Conservation (phyloP, 768 basidiomycete species). For the Rhodotorula babjevae region DNA sequence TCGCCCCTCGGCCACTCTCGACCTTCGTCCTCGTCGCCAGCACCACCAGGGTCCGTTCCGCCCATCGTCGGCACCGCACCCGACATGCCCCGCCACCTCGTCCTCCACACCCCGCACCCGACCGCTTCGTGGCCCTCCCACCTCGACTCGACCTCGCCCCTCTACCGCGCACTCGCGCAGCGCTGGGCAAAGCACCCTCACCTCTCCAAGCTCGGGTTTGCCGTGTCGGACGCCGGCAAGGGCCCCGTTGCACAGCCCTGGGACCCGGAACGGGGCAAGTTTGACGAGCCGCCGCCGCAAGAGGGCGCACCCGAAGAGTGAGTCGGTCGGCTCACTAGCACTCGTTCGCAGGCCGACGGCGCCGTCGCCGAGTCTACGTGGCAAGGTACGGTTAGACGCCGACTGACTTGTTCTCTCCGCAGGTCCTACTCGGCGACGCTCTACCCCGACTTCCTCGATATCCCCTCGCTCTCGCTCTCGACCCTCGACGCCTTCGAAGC, state of each 20-base stretch:
- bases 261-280: constrained; percentile 15
- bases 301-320: constrained; percentile 6
- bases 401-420: neutral
- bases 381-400: too few species aligned
- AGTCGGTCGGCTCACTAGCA: too few species aligned
- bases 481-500: constrained; percentile 23
- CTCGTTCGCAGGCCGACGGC: neutral
- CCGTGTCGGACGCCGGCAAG: constrained; percentile 8
- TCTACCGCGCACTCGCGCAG: constrained; percentile 26
- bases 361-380: too few species aligned
- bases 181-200: constrained; percentile 4
- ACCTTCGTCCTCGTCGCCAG: neutral
- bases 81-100: constrained; percentile 23
- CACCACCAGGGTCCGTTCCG: neutral
- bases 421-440: constrained; percentile 36
- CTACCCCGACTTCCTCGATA: constrained; percentile 29
- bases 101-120: constrained; percentile 37
- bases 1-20: neutral
- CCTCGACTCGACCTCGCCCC: constrained; percentile 33
- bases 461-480: constrained; percentile 10
- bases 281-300: constrained; percentile 23
- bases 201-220: constrained; percentile 15
- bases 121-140: constrained; percentile 37
- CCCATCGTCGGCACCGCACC: constrained; percentile 15
- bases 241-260: constrained; percentile 4